Conservation (phyloP, 2,329 filamentous ascomycete species). For the Albophoma yamanashiensis region DNA sequence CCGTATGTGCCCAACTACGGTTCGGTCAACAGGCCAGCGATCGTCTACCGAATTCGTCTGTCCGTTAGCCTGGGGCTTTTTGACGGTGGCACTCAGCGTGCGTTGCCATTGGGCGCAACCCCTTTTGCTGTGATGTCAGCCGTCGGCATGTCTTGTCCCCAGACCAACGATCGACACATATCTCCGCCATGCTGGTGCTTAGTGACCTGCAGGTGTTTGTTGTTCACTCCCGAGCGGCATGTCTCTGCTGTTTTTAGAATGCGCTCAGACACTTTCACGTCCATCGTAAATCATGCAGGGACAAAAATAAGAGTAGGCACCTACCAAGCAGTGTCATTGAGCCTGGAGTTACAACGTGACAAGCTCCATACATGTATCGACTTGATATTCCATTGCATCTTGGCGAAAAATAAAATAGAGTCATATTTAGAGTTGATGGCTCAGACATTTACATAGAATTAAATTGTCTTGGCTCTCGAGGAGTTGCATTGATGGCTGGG, state of each 20-base stretch:
- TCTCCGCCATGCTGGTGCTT: background rate
- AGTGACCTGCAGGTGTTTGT: background rate
- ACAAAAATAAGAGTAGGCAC: background rate
- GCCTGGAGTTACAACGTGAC: background rate
- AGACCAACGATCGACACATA: background rate
- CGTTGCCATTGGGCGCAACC: background rate
- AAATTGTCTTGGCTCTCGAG: background rate
- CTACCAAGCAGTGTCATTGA: background rate
- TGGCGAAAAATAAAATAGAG: background rate
- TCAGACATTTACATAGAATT: background rate
- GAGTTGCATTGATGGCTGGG: background rate
- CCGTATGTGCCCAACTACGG: background rate
- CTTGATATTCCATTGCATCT: background rate
- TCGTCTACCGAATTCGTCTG: background rate
- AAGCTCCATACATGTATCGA: background rate
- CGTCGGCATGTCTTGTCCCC: background rate
- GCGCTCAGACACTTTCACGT: background rate
- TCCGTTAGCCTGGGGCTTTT: background rate
- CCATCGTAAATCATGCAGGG: background rate
- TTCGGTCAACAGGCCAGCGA: background rate
- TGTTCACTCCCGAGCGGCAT: background rate
- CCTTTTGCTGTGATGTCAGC: background rate
- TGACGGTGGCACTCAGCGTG: background rate
- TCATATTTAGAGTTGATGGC: background rate
- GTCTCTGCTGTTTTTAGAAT: background rate